phyloP scores from a whole-genome alignment of 768 basidiomycete species.

The Lentinula guzmanii region DNA sequence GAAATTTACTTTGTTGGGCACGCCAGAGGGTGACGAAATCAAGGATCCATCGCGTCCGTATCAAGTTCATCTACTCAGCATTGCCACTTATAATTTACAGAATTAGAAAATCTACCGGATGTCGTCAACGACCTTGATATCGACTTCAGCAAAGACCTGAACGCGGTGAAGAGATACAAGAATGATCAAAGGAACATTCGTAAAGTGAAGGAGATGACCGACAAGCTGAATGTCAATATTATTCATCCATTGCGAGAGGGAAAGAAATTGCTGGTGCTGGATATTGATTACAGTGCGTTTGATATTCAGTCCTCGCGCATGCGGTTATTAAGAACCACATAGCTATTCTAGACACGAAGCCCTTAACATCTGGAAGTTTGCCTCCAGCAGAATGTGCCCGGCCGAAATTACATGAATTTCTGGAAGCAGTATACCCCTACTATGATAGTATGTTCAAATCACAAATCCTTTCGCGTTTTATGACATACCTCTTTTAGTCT shows the following conservation, averaged over 20 bases:
- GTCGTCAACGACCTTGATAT: constrained; percentile 80
- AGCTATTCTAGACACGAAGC: constrained; percentile 85
- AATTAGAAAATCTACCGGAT: constrained; percentile 60
- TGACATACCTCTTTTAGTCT: constrained; percentile 35
- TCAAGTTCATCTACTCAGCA: background rate
- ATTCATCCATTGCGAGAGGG: constrained; percentile 73
- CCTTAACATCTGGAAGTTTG: constrained; percentile 73
- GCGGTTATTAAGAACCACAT: constrained; percentile 8
- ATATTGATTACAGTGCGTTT: constrained; percentile 71
- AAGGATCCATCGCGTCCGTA: constrained; percentile 66
- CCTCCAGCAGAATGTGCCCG: constrained; percentile 80
- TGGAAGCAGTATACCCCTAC: constrained; percentile 71
- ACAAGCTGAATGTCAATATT: constrained; percentile 58
- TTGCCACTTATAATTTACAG: constrained; percentile 23
- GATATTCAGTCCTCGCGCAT: background rate
- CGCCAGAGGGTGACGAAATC: constrained; percentile 79
- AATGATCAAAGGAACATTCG: constrained; percentile 79
- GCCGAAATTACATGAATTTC: constrained; percentile 78
- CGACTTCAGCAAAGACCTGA: constrained; percentile 61
- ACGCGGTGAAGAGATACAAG: constrained; percentile 52
- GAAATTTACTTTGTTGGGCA: constrained; percentile 84
- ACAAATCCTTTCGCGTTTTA: background rate
- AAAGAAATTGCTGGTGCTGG: constrained; percentile 79
- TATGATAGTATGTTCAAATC: constrained; percentile 58
- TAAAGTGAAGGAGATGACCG: constrained; percentile 69